These are phyloP conservation scores for Malassezia sympodialis DNA, from an alignment of 1,284 basidiomycete species.

Conservation along the genomic window DNA sequence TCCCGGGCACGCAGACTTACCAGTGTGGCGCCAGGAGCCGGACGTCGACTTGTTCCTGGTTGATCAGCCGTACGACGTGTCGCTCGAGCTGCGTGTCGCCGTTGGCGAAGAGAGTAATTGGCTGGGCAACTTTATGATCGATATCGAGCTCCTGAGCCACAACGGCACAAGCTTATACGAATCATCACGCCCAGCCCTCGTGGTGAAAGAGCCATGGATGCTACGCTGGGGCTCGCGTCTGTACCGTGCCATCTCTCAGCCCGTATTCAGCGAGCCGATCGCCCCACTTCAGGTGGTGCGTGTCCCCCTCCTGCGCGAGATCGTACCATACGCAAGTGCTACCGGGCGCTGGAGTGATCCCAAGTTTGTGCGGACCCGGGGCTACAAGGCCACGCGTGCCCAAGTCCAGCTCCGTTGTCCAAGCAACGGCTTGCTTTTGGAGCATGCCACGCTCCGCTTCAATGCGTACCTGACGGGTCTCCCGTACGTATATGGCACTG, in stretches of 20 bases:
- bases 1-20: constrained; percentile 7
- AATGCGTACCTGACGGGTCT: constrained; percentile 40
- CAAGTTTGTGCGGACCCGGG: background rate
- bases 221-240: constrained; percentile 13
- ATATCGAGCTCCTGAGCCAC: constrained; percentile 22
- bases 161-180: constrained; percentile 2
- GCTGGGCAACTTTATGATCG: constrained; percentile 43
- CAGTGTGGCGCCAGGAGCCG: constrained; percentile 18
- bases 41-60: constrained; percentile 26
- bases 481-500: constrained; percentile 12
- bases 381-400: constrained; percentile 6
- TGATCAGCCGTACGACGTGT: constrained; percentile 43
- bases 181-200: constrained; percentile 3
- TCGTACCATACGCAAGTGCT: constrained; percentile 23
- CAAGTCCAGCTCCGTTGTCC: background rate
- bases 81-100: constrained; percentile 37
- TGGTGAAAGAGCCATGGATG: constrained; percentile 8
- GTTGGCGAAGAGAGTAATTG: constrained; percentile 23
- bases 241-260: background rate
- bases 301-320: constrained; percentile 27
- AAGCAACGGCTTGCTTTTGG: constrained; percentile 18
- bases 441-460: constrained; percentile 33
- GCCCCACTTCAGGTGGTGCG: constrained; percentile 25
- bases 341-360: background rate
- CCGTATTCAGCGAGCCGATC: constrained; percentile 5